Base-by-base conservation (phyloP, 129 eudicot species). In the Scalesia atractyloides region DNA sequence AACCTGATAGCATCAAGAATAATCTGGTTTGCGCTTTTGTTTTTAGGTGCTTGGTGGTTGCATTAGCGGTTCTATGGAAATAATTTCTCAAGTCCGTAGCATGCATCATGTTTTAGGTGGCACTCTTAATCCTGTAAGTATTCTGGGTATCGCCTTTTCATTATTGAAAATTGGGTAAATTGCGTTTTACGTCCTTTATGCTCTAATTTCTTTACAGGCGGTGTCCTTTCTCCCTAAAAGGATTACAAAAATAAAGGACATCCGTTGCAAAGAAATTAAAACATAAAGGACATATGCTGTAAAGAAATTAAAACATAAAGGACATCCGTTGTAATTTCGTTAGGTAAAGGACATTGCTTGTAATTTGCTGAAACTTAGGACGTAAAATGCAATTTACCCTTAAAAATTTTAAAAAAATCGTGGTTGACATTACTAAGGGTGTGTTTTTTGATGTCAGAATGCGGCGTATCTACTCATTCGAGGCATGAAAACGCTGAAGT, bases 401-500 rank as follows among this genome's bases (percentile, higher is more conserved):
- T 1, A 30, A 30, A 30, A 30, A 2, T 30, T 30, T 30, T 9
- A 18, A 63, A 17, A 39, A 43, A 30, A 16, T 65, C 18, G 9
- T 46, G 16, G 2, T 57, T 57, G 61, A 59, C 16, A 9, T 46
- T 14, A 46, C 34, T 18, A 57, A 20, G 26, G 46, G 30, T 68
- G n/a, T 47, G 0, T 24, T 72, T 68, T 9, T 58, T 5, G 44
- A 62, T 64, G 50, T 12, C 81, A 91, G 97, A 88, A 91, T 77
- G 97, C 97, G 1, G 96, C 97, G 11, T 91, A 82, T 70, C 74
- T 82, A 54, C 71, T 91, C 80, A 84, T 91, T 78, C 84, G 97
- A 81, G 96, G 97, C 80, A 88, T 91, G 93, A 91, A 91, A 84
- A 91, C 97, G 44, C 87, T 93, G 84, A 84, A 91, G 61, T 91